A percentile compares a stretch with the other conserved stretches of the same genome.
These are phyloP conservation scores for Aspergillus neoniger DNA, from an alignment of 2,329 filamentous ascomycete genomes.

Conservation along the genomic window DNA sequence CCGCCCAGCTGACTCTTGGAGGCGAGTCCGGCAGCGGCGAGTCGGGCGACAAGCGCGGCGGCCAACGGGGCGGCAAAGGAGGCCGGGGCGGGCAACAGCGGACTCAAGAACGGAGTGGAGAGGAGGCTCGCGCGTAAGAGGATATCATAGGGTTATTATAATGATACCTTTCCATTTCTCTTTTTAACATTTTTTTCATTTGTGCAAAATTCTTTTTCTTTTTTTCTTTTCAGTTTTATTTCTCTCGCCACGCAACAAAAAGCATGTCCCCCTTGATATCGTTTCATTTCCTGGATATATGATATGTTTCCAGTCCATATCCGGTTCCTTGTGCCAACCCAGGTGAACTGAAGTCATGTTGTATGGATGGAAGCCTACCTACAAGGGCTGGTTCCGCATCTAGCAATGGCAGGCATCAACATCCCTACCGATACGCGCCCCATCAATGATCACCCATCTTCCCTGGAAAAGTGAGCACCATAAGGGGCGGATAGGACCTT, in stretches of 20 bases:
- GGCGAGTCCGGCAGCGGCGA: slow-evolving; percentile 44
- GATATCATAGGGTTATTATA: slow-evolving; percentile 20
- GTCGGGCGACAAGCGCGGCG: slow-evolving; percentile 39
- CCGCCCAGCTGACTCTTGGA: slow-evolving; percentile 65
- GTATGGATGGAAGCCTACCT: too few species aligned
- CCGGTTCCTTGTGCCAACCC: too few species aligned
- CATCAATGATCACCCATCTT: too few species aligned
- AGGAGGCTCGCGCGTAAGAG: slow-evolving; percentile 42
- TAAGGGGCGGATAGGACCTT: too few species aligned
- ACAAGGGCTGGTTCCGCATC: too few species aligned
- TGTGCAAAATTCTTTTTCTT: slow-evolving; percentile 10
- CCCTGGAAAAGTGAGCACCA: too few species aligned
- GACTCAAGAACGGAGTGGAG: slow-evolving; percentile 39
- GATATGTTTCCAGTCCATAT: too few species aligned
- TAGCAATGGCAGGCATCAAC: too few species aligned
- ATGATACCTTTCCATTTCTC: slow-evolving; percentile 25
- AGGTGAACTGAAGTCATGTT: too few species aligned
- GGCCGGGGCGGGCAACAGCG: slow-evolving; percentile 42
- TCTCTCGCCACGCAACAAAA: not conserved
- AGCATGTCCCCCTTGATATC: not conserved
- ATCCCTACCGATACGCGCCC: too few species aligned
- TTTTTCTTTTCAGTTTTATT: slow-evolving; percentile 11
- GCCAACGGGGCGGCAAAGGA: slow-evolving; percentile 47
- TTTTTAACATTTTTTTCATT: slow-evolving; percentile 7
- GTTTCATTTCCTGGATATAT: too few species aligned